A percentile compares a stretch with the other conserved stretches of the same genome.
Evolutionary conservation across 1,139 yeast species (phyloP).

Genomic region (Diutina siamensis): DNA sequence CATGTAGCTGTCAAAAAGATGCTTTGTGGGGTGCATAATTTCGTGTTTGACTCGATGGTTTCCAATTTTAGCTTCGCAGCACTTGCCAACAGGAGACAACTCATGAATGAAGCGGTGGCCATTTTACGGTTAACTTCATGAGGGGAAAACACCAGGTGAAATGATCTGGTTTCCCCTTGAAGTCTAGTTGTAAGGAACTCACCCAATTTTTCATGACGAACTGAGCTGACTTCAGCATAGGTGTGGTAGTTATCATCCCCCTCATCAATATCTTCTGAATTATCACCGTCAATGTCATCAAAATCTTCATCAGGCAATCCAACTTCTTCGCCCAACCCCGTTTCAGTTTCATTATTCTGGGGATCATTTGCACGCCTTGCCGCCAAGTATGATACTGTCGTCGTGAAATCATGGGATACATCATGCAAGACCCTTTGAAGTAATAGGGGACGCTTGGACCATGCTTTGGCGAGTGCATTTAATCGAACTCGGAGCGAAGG

Average conservation of each 20-base stretch:
- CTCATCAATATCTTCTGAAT: not conserved
- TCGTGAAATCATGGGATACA: not conserved
- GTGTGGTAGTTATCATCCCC: not conserved
- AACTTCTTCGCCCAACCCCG: not conserved
- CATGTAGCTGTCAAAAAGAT: not conserved
- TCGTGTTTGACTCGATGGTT: too few relatives aligned
- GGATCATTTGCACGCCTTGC: too few relatives aligned
- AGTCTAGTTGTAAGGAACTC: too few relatives aligned
- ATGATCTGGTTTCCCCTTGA: too few relatives aligned
- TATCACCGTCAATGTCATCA: not conserved
- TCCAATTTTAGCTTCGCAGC: too few relatives aligned
- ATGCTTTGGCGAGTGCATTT: not conserved
- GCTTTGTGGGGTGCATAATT: not conserved
- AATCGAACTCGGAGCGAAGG: too few relatives aligned
- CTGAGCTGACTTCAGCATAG: not conserved
- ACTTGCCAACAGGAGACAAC: not conserved
- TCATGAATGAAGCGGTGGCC: not conserved
- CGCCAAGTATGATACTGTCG: not conserved
- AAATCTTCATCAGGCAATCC: not conserved
- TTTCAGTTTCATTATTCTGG: constrained; percentile 4
- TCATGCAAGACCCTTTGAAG: not conserved
- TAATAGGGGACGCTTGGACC: not conserved
- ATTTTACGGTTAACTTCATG: too few relatives aligned
- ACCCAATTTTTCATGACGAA: too few relatives aligned
- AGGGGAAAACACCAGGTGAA: too few relatives aligned